phyloP scores from a whole-genome alignment of 495 filamentous ascomycete genomes.

The Hypoxylon perforatum region DNA sequence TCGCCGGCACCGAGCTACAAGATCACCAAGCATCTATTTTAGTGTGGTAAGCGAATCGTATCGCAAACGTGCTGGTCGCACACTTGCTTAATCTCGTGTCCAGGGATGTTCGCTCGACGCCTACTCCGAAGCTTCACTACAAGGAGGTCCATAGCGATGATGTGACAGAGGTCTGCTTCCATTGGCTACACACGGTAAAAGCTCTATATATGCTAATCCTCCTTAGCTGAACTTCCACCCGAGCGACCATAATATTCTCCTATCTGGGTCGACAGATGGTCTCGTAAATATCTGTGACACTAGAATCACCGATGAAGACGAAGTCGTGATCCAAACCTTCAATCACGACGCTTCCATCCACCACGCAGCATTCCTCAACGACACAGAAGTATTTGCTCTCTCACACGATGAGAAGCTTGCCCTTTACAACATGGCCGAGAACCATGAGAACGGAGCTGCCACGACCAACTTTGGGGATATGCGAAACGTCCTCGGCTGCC shows the following conservation, averaged over 20 bases:
- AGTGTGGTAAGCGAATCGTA: slow-evolving; percentile 69
- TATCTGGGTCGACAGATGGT: slow-evolving; percentile 93
- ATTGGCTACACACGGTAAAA: background rate
- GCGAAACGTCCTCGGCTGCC: slow-evolving; percentile 73
- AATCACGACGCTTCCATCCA: slow-evolving; percentile 88
- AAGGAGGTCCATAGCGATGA: slow-evolving; percentile 93
- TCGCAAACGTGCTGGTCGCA: background rate
- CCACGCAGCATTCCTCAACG: slow-evolving; percentile 80
- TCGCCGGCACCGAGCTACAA: slow-evolving; percentile 81
- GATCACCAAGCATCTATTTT: slow-evolving; percentile 77
- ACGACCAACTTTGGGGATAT: slow-evolving; percentile 80
- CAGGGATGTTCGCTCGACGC: slow-evolving; percentile 75
- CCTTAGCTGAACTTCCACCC: slow-evolving; percentile 79
- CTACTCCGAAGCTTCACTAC: slow-evolving; percentile 68
- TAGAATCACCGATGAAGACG: slow-evolving; percentile 80
- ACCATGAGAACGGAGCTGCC: slow-evolving; percentile 64
- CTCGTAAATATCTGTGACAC: slow-evolving; percentile 88
- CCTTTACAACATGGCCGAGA: slow-evolving; percentile 74
- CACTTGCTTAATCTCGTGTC: slow-evolving; percentile 18
- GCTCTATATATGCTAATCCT: slow-evolving; percentile 8
- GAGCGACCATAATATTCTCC: slow-evolving; percentile 67
- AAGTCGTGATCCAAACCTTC: slow-evolving; percentile 84
- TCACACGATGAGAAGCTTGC: slow-evolving; percentile 86
- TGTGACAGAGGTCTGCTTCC: slow-evolving; percentile 74
- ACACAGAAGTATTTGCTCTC: slow-evolving; percentile 75